A percentile compares a stretch with the other conserved stretches of the same genome.
phyloP scores from a whole-genome alignment of 2,329 filamentous ascomycete species.

The Blastomyces percursus region DNA sequence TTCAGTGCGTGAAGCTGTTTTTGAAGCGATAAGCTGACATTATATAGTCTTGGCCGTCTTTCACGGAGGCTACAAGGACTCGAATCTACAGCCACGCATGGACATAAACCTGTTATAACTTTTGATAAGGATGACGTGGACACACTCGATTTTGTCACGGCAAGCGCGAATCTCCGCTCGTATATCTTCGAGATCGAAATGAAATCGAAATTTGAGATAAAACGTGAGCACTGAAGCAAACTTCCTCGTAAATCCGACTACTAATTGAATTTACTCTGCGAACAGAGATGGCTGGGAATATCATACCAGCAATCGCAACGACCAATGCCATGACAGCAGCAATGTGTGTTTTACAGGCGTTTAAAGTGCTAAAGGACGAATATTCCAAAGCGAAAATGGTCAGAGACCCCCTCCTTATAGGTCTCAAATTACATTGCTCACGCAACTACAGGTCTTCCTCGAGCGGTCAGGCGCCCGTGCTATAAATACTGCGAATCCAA shows the following conservation, averaged over 20 bases:
- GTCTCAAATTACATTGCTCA: neutral
- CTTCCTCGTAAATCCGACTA: neutral
- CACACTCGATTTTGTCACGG: slow-evolving; percentile 86
- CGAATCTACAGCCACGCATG: slow-evolving; percentile 41
- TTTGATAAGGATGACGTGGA: slow-evolving; percentile 98
- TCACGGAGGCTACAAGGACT: slow-evolving; percentile 60
- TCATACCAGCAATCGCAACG: slow-evolving; percentile 95
- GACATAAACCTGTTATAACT: slow-evolving; percentile 50
- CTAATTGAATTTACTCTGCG: slow-evolving; percentile 9
- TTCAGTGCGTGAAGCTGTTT: neutral
- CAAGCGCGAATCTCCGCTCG: slow-evolving; percentile 81
- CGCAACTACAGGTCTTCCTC: slow-evolving; percentile 55
- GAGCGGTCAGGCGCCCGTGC: slow-evolving; percentile 53
- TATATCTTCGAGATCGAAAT: slow-evolving; percentile 77
- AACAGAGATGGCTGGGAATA: slow-evolving; percentile 92
- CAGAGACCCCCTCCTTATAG: slow-evolving; percentile 13
- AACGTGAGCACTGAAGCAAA: slow-evolving; percentile 42
- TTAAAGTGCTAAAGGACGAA: slow-evolving; percentile 73
- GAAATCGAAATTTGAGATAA: slow-evolving; percentile 91
- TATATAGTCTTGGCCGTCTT: slow-evolving; percentile 55
- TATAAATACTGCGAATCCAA: slow-evolving; percentile 45
- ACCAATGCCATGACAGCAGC: slow-evolving; percentile 95
- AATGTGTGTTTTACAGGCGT: slow-evolving; percentile 81
- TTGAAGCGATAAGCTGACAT: slow-evolving; percentile 16
- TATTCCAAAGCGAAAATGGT: slow-evolving; percentile 65